These are phyloP conservation scores for Epichloe uncinata DNA, from an alignment of 2,329 filamentous ascomycete genomes.

Conservation along the genomic window DNA sequence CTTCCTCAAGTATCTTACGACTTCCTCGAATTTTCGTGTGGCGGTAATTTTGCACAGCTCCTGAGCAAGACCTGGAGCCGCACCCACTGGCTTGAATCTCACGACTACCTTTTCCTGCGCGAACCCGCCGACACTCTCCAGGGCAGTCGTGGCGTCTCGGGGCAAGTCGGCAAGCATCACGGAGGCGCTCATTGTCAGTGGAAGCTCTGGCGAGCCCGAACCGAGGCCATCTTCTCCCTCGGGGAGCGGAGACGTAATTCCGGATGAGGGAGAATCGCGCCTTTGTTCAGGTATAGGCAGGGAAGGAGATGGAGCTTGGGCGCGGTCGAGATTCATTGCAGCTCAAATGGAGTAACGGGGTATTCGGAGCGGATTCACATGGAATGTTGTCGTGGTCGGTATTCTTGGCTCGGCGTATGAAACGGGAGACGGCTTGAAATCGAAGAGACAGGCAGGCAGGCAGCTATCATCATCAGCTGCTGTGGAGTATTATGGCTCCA, in stretches of 20 bases:
- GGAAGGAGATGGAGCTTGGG: neutral
- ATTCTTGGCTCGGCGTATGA: neutral
- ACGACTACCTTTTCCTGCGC: slow-evolving; percentile 52
- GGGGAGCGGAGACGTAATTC: slow-evolving; percentile 23
- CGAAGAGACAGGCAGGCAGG: neutral
- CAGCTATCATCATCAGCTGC: neutral
- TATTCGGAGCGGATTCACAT: neutral
- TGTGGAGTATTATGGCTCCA: neutral
- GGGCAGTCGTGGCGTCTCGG: slow-evolving; percentile 53
- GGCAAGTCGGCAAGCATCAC: slow-evolving; percentile 49
- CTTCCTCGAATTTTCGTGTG: slow-evolving; percentile 71
- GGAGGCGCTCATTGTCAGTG: slow-evolving; percentile 54
- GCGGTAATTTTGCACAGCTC: slow-evolving; percentile 70
- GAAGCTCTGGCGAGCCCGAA: slow-evolving; percentile 39
- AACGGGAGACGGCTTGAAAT: neutral
- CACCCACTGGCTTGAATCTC: slow-evolving; percentile 76
- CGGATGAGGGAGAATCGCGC: slow-evolving; percentile 12
- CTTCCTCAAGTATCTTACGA: slow-evolving; percentile 64
- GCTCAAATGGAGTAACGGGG: neutral
- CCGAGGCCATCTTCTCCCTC: slow-evolving; percentile 22
- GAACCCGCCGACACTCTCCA: slow-evolving; percentile 46
- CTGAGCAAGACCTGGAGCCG: slow-evolving; percentile 63
- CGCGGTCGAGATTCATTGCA: neutral
- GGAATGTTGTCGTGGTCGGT: neutral
- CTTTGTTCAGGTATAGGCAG: slow-evolving; percentile 8